Conservation (phyloP, 73 alveolate species). For the Paraurostyla sp. region DNA sequence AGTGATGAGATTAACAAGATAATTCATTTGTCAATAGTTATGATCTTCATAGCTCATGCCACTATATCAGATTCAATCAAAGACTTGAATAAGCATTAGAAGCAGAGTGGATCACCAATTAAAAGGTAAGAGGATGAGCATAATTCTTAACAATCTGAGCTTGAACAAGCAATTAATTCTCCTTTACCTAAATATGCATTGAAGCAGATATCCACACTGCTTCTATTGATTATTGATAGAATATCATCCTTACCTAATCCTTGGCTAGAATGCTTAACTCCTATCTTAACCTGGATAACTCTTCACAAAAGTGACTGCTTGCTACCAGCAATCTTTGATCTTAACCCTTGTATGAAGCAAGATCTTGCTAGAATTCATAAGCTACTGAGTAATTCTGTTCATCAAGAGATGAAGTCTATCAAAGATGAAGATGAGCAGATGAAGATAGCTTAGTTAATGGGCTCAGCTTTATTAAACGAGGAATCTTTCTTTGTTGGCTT, state of each 20-base stretch:
- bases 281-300: slow-evolving; percentile 39
- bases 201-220: not conserved
- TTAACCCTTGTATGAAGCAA: not conserved
- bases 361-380: slow-evolving; percentile 52
- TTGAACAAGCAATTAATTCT: not conserved
- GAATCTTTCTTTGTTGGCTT: slow-evolving; percentile 58
- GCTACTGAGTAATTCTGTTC: not conserved
- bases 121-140: not conserved
- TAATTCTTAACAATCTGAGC: not conserved
- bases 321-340: not conserved
- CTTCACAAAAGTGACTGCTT: slow-evolving; percentile 19
- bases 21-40: not conserved
- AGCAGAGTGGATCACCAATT: not conserved
- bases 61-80: slow-evolving; percentile 28
- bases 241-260: slow-evolving; percentile 2
- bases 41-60: slow-evolving; percentile 60
- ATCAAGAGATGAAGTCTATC: not conserved
- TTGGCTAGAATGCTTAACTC: slow-evolving; percentile 34
- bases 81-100: not conserved
- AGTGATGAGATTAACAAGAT: slow-evolving; percentile 27
- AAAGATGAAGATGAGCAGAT: slow-evolving; percentile 47
- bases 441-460: slow-evolving; percentile 12
- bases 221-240: slow-evolving; percentile 38
- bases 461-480: slow-evolving; percentile 23
- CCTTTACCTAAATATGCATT: slow-evolving; percentile 21